Base-by-base conservation (phyloP, 2,329 filamentous ascomycete species). In the Trichoderma brevicompactum region DNA sequence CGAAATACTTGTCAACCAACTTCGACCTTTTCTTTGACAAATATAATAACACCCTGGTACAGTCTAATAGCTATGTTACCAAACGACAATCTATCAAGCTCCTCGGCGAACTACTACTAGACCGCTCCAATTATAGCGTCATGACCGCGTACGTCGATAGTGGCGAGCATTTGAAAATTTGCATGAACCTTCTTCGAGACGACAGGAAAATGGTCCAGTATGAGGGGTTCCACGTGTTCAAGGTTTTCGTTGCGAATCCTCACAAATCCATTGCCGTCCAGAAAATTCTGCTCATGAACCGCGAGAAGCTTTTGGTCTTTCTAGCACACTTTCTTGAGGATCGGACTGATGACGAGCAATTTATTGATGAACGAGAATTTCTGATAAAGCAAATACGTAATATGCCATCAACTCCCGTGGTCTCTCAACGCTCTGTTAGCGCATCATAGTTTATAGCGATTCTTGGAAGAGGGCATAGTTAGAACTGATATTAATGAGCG, bases 201-300 rank as follows among this genome's bases (percentile, higher is more conserved):
- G 94, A 98, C 77, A 88, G 94, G 71, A 95, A 96, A 78, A 99
- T 99, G 94, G 95, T 99, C 68, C 95, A 98, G 79, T 99, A 99
- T 76, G 95, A 99, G 77, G 95, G 94, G 7, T 99, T 99, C 77
- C 95, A 99, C 76, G 94, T 99, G 48, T 99, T 99, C 85, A 99
- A 99, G 83, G 94, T 99, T 68, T 99, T 99, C 78, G 95, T 98
- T 62, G 95, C 95, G 67, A 99, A 99, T 76, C 95, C 95, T 7
- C 94, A 98, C 82, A 99, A 99, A 80, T 96, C 92, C n/a, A 84
- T 94, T 67, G 92, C 94, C 40, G 95, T 99, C 55, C 93, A 97
- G 76, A 92, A 94, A 75, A 97, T 99, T 73, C 81, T 99, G 69
- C 89, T 98, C 71, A 97, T 97, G 86, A 99, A 99, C 76, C 88